Evolutionary conservation across 1,284 basidiomycete genomes (phyloP).

Genomic region (Ceratobasidium sp.): DNA sequence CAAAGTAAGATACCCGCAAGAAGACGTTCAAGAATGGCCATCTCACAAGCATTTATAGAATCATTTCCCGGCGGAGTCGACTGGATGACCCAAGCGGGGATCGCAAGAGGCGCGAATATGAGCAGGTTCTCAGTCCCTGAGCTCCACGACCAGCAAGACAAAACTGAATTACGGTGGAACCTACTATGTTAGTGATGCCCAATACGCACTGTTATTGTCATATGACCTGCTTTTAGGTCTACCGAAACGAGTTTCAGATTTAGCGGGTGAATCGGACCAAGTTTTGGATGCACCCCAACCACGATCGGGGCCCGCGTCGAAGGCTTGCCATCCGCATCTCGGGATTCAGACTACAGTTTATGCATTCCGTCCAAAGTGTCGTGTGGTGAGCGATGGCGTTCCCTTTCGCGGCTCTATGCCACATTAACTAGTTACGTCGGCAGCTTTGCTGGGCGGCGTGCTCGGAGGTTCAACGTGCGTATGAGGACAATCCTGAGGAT

Average conservation of each 20-base stretch:
- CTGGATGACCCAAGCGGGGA: not conserved
- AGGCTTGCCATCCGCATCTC: not conserved
- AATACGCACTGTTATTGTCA: not conserved
- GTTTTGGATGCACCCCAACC: no score
- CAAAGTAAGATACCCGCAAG: not conserved
- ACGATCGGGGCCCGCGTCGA: not conserved
- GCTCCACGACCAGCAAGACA: no score
- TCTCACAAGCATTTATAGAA: not conserved
- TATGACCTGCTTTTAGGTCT: not conserved
- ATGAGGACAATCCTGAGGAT: not conserved
- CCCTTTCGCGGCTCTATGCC: not conserved
- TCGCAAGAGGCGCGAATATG: no score
- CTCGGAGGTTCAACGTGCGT: not conserved
- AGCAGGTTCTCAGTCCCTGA: no score
- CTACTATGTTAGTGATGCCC: not conserved
- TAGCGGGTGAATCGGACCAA: not conserved
- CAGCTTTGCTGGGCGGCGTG: conserved; percentile 42
- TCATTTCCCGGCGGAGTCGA: not conserved
- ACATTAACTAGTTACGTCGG: no score
- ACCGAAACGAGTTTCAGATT: no score
- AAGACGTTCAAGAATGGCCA: not conserved
- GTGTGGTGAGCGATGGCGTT: conserved; percentile 3
- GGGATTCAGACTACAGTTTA: not conserved
- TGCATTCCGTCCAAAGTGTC: not conserved
- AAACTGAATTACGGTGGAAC: not conserved